These are phyloP conservation scores for Verbascum thapsus DNA, from an alignment of 257 asterid species.

Conservation along the genomic window DNA sequence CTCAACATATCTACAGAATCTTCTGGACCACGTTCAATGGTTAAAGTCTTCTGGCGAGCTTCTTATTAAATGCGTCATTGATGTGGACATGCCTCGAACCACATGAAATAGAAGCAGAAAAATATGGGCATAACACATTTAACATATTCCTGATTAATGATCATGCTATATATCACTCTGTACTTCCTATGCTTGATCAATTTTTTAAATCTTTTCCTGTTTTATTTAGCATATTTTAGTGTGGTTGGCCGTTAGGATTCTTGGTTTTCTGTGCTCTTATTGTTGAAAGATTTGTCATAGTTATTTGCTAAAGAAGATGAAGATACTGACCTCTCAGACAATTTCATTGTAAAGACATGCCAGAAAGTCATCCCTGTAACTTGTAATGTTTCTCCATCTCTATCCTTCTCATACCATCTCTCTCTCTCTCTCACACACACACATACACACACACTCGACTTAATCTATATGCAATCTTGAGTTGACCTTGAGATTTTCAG, in stretches of 20 bases:
- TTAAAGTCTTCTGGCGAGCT: slow-evolving; percentile 1
- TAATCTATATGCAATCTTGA: slow-evolving; percentile 23
- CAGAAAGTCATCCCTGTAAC: slow-evolving; percentile 94
- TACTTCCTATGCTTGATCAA: slow-evolving; percentile 8
- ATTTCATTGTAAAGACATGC: slow-evolving; percentile 94
- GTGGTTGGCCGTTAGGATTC: slow-evolving; percentile 10
- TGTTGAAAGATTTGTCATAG: slow-evolving; percentile 41
- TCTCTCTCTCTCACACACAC: slow-evolving; percentile 7
- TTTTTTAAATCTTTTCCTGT: slow-evolving; percentile 9
- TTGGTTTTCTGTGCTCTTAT: slow-evolving; percentile 23
- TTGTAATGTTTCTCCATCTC: slow-evolving; percentile 49
- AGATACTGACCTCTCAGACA: slow-evolving; percentile 84
- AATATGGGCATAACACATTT: slow-evolving; percentile 3
- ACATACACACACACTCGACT: neutral
- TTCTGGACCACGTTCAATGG: slow-evolving; percentile 15
- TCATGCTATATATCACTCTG: neutral
- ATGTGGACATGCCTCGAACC: slow-evolving; percentile 15
- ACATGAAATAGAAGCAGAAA: neutral
- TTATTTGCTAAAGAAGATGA: slow-evolving; percentile 77
- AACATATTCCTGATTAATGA: slow-evolving; percentile 4
- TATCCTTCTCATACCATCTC: slow-evolving; percentile 16
- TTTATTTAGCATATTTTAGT: slow-evolving; percentile 8
- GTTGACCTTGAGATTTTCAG: neutral
- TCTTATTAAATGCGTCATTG: slow-evolving; percentile 7
- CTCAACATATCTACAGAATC: slow-evolving; percentile 5